Percentiles rank a stretch among this genome's conserved stretches.
Conservation (phyloP, 805 yeast genomes). For the Spathaspora boniae region DNA sequence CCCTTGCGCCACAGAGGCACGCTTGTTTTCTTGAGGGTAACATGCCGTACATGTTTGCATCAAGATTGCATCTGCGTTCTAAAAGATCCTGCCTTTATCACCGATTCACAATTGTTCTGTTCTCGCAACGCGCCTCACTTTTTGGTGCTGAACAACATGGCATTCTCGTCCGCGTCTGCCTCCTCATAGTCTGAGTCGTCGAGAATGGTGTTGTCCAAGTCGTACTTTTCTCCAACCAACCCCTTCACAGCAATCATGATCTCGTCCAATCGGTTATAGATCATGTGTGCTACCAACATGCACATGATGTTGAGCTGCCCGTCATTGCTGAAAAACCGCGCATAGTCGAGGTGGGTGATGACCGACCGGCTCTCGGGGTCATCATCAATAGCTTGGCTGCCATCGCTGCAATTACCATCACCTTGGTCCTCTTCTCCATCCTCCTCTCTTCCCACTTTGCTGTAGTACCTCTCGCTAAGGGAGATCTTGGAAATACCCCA, state of each 20-base stretch:
- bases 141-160: too few species aligned
- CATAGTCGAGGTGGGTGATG: slow-evolving; percentile 20
- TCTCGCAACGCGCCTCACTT: too few species aligned
- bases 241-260: slow-evolving; percentile 25
- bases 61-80: too few species aligned
- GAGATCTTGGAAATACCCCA: slow-evolving; percentile 26
- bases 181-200: slow-evolving; percentile 9
- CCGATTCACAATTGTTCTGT: too few species aligned
- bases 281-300: slow-evolving; percentile 26
- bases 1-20: too few species aligned
- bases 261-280: slow-evolving; percentile 28
- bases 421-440: too few species aligned
- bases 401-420: neutral
- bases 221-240: slow-evolving; percentile 34
- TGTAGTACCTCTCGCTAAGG: slow-evolving; percentile 23
- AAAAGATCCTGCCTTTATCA: too few species aligned
- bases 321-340: slow-evolving; percentile 25
- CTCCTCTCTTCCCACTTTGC: slow-evolving; percentile 4
- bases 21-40: too few species aligned
- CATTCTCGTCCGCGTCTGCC: slow-evolving; percentile 3
- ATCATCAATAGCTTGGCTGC: too few species aligned
- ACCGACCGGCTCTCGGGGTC: slow-evolving; percentile 13
- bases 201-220: slow-evolving; percentile 11
- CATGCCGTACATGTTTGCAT: too few species aligned
- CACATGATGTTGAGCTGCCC: slow-evolving; percentile 27